phyloP scores from a whole-genome alignment of 441 rosid genomes.

The Melianthus villosus region DNA sequence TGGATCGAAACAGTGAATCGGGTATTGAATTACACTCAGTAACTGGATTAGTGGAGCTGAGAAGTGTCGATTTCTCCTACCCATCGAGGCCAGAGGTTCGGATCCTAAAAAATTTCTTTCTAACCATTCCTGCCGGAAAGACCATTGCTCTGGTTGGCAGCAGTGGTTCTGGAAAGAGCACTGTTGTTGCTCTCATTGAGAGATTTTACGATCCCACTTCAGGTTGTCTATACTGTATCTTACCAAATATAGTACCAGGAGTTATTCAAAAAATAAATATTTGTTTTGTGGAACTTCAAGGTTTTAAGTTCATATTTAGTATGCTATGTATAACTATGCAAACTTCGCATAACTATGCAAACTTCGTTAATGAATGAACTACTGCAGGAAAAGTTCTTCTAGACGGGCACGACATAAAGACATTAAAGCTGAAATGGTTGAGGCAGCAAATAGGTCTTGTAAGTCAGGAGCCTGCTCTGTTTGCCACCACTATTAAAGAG shows the following conservation, averaged over 20 bases:
- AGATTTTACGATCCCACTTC: slow-evolving; percentile 86
- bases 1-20: slow-evolving; percentile 47
- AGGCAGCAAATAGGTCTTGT: slow-evolving; percentile 96
- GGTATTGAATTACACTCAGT: slow-evolving; percentile 61
- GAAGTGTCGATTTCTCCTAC: slow-evolving; percentile 70
- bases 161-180: slow-evolving; percentile 98
- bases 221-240: slow-evolving; percentile 26
- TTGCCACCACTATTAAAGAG: slow-evolving; percentile 89
- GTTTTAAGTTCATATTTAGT: no score
- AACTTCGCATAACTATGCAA: no score
- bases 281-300: no score
- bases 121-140: slow-evolving; percentile 81
- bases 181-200: slow-evolving; percentile 93
- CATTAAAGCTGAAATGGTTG: slow-evolving; percentile 67
- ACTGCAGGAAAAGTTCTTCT: slow-evolving; percentile 68
- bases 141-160: slow-evolving; percentile 97
- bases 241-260: no score
- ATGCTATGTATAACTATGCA: no score
- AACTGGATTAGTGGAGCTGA: slow-evolving; percentile 71
- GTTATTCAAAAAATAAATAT: no score
- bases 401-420: slow-evolving; percentile 78
- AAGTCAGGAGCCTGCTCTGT: slow-evolving; percentile 94
- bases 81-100: slow-evolving; percentile 82
- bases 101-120: slow-evolving; percentile 60
- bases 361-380: slow-evolving; percentile 5